phyloP scores from a whole-genome alignment of 2,329 filamentous ascomycete genomes.

The Fusarium xyrophilum region DNA sequence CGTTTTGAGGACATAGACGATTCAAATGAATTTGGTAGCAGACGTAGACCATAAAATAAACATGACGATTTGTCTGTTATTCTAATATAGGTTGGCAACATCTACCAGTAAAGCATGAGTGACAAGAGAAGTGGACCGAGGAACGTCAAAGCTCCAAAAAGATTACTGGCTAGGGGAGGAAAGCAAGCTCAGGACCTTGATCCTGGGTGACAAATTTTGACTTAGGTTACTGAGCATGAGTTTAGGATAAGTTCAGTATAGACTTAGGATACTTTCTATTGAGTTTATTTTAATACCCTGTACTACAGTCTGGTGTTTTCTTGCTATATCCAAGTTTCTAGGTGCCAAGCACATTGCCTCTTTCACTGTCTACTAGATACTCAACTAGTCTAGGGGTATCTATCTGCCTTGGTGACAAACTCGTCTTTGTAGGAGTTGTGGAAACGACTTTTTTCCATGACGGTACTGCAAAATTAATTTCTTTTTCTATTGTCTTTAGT shows the following conservation, averaged over 20 bases:
- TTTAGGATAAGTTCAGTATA: not conserved
- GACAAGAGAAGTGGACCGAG: not conserved
- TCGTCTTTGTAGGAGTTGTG: not conserved
- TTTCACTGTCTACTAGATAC: not conserved
- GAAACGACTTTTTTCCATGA: not conserved
- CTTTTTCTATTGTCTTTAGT: not conserved
- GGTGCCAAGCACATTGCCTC: not conserved
- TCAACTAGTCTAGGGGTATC: not conserved
- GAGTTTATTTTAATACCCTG: not conserved
- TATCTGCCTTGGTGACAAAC: not conserved
- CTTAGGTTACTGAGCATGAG: not conserved
- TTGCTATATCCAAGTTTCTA: not conserved
- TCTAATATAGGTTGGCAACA: not conserved
- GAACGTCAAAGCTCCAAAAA: not conserved
- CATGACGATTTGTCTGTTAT: constrained; percentile 42
- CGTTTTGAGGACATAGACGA: constrained; percentile 52
- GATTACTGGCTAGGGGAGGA: too few species aligned
- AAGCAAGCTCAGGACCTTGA: not conserved
- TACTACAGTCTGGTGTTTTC: not conserved
- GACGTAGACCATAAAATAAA: constrained; percentile 46
- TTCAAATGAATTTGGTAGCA: constrained; percentile 47
- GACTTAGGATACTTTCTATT: too few species aligned
- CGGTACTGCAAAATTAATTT: not conserved
- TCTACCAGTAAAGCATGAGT: not conserved
- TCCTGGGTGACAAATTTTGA: not conserved